Evolutionary conservation across 352 stramenopile species (phyloP).

Genomic region (Phytophthora cactorum): DNA sequence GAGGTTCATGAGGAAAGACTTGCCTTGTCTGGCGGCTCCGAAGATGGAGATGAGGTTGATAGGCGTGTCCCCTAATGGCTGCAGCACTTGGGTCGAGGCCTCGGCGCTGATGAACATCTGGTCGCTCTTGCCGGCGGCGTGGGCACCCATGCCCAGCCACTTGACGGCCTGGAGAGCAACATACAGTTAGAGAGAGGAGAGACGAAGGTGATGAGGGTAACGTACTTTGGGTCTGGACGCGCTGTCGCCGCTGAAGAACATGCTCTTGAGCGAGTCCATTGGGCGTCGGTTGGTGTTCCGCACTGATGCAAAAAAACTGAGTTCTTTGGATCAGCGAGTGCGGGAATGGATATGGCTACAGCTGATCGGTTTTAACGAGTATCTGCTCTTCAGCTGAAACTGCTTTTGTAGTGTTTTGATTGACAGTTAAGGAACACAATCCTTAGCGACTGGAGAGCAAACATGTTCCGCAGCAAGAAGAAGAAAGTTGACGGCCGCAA

Average conservation of each 20-base stretch:
- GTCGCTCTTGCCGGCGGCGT: slow-evolving; percentile 50
- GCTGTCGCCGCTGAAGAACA: slow-evolving; percentile 39
- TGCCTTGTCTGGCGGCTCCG: slow-evolving; percentile 81
- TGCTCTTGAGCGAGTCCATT: slow-evolving; percentile 47
- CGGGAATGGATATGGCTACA: slow-evolving; percentile 16
- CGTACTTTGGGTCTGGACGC: slow-evolving; percentile 27
- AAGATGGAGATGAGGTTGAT: slow-evolving; percentile 91
- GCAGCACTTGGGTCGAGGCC: slow-evolving; percentile 60
- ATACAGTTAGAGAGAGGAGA: slow-evolving; percentile 22
- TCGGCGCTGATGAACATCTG: slow-evolving; percentile 77
- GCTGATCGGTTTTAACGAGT: background rate
- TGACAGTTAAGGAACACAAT: slow-evolving; percentile 2
- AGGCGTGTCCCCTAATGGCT: slow-evolving; percentile 61
- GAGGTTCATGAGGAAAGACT: slow-evolving; percentile 90
- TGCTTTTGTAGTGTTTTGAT: background rate
- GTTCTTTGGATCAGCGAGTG: slow-evolving; percentile 5
- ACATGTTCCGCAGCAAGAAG: slow-evolving; percentile 54
- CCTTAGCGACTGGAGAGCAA: background rate
- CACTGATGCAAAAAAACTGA: slow-evolving; percentile 7
- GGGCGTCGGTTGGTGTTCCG: background rate
- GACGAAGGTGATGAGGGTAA: background rate
- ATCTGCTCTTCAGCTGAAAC: background rate
- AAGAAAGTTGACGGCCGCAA: slow-evolving; percentile 50
- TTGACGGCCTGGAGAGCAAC: slow-evolving; percentile 67
- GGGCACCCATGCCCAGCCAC: slow-evolving; percentile 77